Conservation (phyloP, 805 yeast species). For the Wickerhamomyces hampshirensis region DNA sequence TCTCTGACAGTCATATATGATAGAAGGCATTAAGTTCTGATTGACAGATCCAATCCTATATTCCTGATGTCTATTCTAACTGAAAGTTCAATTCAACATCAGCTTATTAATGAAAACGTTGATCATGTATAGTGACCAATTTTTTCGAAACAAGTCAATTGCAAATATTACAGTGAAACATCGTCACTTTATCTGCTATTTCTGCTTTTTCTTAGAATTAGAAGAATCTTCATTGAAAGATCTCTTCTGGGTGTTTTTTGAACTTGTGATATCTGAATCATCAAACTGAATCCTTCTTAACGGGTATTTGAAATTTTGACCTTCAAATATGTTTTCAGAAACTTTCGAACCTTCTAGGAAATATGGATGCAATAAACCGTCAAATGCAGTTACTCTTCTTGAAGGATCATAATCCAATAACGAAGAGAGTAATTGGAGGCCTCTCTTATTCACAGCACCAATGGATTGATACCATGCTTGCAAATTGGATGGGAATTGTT, state of each 20-base stretch:
- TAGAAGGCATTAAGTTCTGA: no score
- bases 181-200: no score
- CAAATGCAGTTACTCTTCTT: constrained; percentile 69
- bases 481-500: constrained; percentile 59
- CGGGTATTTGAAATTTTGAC: constrained; percentile 72
- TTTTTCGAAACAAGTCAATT: no score
- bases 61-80: no score
- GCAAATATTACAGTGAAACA: no score
- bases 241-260: constrained; percentile 28
- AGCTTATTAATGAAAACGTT: no score
- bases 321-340: constrained; percentile 73
- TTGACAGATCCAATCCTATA: no score
- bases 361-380: constrained; percentile 72
- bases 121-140: no score
- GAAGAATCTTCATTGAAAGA: constrained; percentile 16
- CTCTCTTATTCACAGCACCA: constrained; percentile 68
- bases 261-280: constrained; percentile 66
- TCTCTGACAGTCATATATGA: no score
- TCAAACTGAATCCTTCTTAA: constrained; percentile 81
- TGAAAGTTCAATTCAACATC: no score
- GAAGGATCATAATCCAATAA: constrained; percentile 82
- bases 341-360: constrained; percentile 70
- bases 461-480: constrained; percentile 82
- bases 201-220: constrained; percentile 24
- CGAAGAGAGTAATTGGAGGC: constrained; percentile 58